phyloP scores from a whole-genome alignment of 148 eudicot genomes.

The Amaranthus palmeri region DNA sequence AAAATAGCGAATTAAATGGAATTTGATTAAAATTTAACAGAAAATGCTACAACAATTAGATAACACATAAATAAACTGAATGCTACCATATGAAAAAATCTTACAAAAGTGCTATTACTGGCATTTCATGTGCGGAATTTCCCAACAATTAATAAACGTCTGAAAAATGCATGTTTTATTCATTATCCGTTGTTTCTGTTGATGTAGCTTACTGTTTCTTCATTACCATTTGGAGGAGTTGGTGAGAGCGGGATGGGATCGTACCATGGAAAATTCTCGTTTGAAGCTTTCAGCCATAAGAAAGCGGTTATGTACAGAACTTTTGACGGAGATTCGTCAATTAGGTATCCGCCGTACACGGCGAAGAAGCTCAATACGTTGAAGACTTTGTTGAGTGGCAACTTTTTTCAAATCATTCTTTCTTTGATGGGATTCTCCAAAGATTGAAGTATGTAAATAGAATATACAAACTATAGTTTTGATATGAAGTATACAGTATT shows the following conservation, averaged over 20 bases:
- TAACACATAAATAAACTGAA: too few relatives aligned
- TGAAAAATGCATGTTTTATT: not conserved
- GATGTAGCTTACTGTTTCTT: conserved; percentile 39
- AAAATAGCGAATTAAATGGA: too few relatives aligned
- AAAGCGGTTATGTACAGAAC: conserved; percentile 54
- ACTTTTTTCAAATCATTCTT: conserved; percentile 31
- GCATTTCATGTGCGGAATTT: too few relatives aligned
- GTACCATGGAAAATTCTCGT: conserved; percentile 73
- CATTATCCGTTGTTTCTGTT: not conserved
- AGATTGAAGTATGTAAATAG: not conserved
- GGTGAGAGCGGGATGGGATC: conserved; percentile 78
- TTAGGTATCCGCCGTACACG: conserved; percentile 63
- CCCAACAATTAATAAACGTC: too few relatives aligned
- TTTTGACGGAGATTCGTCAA: conserved; percentile 43
- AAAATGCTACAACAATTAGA: too few relatives aligned
- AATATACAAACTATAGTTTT: not conserved
- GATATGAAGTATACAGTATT: not conserved
- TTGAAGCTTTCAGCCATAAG: conserved; percentile 65
- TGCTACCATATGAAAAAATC: too few relatives aligned
- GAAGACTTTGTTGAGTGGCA: conserved; percentile 43
- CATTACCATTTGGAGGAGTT: conserved; percentile 76
- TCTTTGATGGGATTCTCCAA: conserved; percentile 16
- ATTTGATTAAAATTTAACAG: too few relatives aligned
- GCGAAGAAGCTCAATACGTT: conserved; percentile 36
- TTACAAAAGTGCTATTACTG: too few relatives aligned